Evolutionary conservation across 2,329 filamentous ascomycete species (phyloP).

Genomic region (Claviceps maximensis): DNA sequence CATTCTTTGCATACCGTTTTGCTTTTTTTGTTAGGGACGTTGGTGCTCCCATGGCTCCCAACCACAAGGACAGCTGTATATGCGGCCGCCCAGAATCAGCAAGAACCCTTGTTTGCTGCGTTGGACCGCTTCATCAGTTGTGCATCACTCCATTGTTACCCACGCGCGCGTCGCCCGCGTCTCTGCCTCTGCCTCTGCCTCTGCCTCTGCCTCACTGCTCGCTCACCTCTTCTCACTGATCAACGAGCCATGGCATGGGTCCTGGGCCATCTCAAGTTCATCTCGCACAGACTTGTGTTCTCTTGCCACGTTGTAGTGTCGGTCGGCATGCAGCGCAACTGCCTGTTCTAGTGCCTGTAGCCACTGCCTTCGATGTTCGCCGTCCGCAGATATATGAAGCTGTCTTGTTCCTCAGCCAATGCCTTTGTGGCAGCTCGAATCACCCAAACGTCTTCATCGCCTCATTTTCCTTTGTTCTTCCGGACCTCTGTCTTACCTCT

Average conservation of each 20-base stretch:
- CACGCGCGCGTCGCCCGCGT: background rate
- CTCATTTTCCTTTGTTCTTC: background rate
- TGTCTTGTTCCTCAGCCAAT: background rate
- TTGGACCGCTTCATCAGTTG: background rate
- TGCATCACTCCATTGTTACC: background rate
- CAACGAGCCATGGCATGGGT: background rate
- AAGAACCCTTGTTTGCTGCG: slow-evolving; percentile 3
- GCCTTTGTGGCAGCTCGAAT: background rate
- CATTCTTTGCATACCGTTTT: background rate
- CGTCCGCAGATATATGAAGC: background rate
- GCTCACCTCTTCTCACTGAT: background rate
- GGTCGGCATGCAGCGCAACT: background rate
- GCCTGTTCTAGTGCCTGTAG: background rate
- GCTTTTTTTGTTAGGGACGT: background rate
- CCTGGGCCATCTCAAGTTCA: background rate
- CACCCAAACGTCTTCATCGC: background rate
- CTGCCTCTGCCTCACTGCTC: background rate
- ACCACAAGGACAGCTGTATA: background rate
- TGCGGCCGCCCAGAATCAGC: background rate
- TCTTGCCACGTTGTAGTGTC: background rate
- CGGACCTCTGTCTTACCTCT: background rate
- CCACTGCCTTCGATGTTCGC: background rate
- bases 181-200: background rate
- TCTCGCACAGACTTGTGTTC: background rate
- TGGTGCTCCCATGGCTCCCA: background rate